Base-by-base conservation (phyloP, 2,329 filamentous ascomycete species). In the Fusarium nisikadoi region DNA sequence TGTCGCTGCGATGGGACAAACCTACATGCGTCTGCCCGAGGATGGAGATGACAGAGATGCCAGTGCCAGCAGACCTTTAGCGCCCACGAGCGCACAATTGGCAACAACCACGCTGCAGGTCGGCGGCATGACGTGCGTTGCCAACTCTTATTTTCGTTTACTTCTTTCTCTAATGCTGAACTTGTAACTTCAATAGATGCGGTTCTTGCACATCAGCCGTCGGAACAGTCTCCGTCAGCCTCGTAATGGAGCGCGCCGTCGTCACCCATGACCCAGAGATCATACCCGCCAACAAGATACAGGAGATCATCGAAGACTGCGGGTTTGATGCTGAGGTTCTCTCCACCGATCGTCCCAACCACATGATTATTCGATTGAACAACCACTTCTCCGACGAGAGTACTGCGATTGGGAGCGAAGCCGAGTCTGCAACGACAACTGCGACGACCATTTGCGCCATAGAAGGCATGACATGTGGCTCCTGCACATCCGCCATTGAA, bases 211-310 rank as follows among this genome's bases (percentile, higher is more conserved):
- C 95, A 23, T 96, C 95, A 41, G 92, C 96, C 19, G 92, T 98
- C 12, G 93, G 92, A 71, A 94, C 88, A 75, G 94, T 98, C 65
- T 97, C 94, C 12, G 93, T 99, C 77, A 97, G 94, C 80, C 85
- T 99, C 75, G 92, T 98, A 59, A 97, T 98, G 90, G 95, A 97
- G 82, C 90, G 95, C 68, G 96, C 95, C n/a, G 95, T 98, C 42
- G 86, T 98, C 39, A 92, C 95, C 82, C 96, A 99, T 83, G 92
- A 98, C 81, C 90, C 94, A 2, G 84, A 87, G 58, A 87, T 89
- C 55, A 88, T 98, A 58, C 84, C 93, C 19, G 88, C 94, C 67
- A 92, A 95, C 39, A 85, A 91, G 73, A 89, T 98, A 66, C 90
- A 89, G 79, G 94, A 97, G 74, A 94, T 93, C 42, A 96, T 98